Base-by-base conservation (phyloP, 345 rosid genomes). In the Cochlearia excelsa region DNA sequence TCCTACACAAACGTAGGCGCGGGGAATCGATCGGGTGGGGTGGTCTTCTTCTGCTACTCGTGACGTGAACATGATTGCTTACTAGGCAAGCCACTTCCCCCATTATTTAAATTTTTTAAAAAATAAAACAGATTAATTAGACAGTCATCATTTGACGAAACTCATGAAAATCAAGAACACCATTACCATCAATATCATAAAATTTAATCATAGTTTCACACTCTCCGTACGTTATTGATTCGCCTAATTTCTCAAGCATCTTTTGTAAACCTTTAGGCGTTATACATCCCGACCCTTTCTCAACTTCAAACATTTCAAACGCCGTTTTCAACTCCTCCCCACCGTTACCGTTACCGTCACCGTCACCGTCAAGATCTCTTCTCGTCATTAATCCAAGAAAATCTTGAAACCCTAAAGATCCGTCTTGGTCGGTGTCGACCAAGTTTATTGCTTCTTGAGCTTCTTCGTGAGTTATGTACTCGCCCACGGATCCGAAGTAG, bases 251-350 rank as follows among this genome's bases (percentile, higher is more conserved):
- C n/a, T 34, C 70, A 60, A 92, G 64, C 93, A 83, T 88, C 62
- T 40, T 78, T 65, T 92, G 96, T 75, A 92, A 61, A 6, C 98
- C 85, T 28, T 63, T 78, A 0, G 95, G 95, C 0, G 95, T 86
- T 47, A 92, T 92, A 58, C 79, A 75, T 0, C 98, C 98, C 7
- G 78, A 65, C 1, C 95, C 92, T 63, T 83, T 88, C 74, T 86
- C 89, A 63, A 73, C 60, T 61, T 92, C 94, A 53, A 83, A 92
- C 93, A 92, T 84, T 78, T 83, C 93, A 64, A 92, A 92, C 5
- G 95, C 98, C 63, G 51, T 69, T 50, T 70, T 82, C 51, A 88
- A 69, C 35, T 88, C 97, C 42, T 58, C 68, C 0, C 23, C 26
- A n/a, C 80, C 77, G 7, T 79, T 77, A 0, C 73, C 68, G 0